phyloP scores from a whole-genome alignment of 176 grass and related monocot species.

The Calamus simplicifolius region DNA sequence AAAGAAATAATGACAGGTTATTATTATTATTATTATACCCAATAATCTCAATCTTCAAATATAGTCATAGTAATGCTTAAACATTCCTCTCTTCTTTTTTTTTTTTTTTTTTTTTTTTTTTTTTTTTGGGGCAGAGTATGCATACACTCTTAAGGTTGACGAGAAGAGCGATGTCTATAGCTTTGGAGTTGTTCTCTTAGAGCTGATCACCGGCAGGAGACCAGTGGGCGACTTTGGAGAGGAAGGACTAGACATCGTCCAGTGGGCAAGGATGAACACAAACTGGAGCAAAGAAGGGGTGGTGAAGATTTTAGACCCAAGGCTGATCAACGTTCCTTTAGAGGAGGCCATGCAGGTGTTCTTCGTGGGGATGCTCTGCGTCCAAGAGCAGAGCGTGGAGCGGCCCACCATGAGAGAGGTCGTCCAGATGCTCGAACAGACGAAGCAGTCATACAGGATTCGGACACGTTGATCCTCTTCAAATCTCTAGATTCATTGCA shows the following conservation, averaged over 20 bases:
- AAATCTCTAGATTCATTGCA: no score
- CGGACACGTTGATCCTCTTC: no score
- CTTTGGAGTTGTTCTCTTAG: slow-evolving; percentile 52
- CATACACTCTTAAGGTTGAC: slow-evolving; percentile 74
- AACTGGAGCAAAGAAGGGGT: slow-evolving; percentile 12
- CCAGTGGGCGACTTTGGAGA: slow-evolving; percentile 49
- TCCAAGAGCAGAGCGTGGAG: slow-evolving; percentile 74
- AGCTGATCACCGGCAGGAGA: slow-evolving; percentile 42
- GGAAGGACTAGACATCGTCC: slow-evolving; percentile 55
- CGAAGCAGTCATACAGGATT: slow-evolving; percentile 12
- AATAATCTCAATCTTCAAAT: no score
- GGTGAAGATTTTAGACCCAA: slow-evolving; percentile 38
- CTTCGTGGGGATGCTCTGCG: slow-evolving; percentile 66
- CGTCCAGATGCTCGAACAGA: slow-evolving; percentile 77
- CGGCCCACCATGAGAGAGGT: slow-evolving; percentile 81
- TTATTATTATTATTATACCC: no score
- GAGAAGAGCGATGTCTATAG: slow-evolving; percentile 76
- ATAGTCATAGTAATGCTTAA: neutral
- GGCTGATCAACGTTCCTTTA: slow-evolving; percentile 42
- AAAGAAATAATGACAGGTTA: no score
- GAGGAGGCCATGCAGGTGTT: slow-evolving; percentile 53
- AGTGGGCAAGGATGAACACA: slow-evolving; percentile 44
- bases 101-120: neutral
- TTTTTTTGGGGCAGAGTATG: slow-evolving; percentile 41
- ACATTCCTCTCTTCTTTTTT: neutral